phyloP scores from a whole-genome alignment of 441 rosid species.

The Bruguiera hainesii region DNA sequence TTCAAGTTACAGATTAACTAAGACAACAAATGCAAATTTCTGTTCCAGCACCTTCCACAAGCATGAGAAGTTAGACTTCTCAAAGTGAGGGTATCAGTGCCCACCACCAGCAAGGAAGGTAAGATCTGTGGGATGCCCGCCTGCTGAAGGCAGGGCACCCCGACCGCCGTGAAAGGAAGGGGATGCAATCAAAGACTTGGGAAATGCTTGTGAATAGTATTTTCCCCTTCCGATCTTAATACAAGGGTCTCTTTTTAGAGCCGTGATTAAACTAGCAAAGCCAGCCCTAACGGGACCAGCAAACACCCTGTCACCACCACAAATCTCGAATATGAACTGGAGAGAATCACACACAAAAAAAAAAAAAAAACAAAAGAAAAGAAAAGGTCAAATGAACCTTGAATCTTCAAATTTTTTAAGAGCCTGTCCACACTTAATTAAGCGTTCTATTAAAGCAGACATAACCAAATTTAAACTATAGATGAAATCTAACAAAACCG shows the following conservation, averaged over 20 bases:
- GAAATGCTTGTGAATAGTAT: slow-evolving; percentile 6
- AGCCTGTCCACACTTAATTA: neutral
- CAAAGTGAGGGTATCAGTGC: slow-evolving; percentile 18
- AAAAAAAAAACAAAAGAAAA: neutral
- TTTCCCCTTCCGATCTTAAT: slow-evolving; percentile 10
- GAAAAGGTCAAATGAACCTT: neutral
- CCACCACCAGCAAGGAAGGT: slow-evolving; percentile 48
- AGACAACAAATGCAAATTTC: slow-evolving; percentile 7
- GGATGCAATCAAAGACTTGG: slow-evolving; percentile 31
- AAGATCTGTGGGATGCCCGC: slow-evolving; percentile 51
- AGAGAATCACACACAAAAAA: neutral
- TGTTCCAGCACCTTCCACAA: slow-evolving; percentile 11
- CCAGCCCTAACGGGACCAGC: slow-evolving; percentile 21
- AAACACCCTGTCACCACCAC: neutral
- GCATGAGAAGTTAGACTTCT: slow-evolving; percentile 2
- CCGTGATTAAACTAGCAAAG: slow-evolving; percentile 19
- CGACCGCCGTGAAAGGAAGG: slow-evolving; percentile 49
- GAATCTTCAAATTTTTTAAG: neutral
- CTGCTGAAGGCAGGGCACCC: slow-evolving; percentile 49
- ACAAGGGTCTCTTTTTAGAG: slow-evolving; percentile 8
- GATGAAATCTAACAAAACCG: too few species aligned
- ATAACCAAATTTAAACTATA: too few species aligned
- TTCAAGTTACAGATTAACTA: slow-evolving; percentile 10
- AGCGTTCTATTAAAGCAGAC: too few species aligned
- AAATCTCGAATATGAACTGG: neutral